These are phyloP conservation scores for Pythium phragmiticola DNA, from an alignment of 352 stramenopile genomes.

Conservation along the genomic window DNA sequence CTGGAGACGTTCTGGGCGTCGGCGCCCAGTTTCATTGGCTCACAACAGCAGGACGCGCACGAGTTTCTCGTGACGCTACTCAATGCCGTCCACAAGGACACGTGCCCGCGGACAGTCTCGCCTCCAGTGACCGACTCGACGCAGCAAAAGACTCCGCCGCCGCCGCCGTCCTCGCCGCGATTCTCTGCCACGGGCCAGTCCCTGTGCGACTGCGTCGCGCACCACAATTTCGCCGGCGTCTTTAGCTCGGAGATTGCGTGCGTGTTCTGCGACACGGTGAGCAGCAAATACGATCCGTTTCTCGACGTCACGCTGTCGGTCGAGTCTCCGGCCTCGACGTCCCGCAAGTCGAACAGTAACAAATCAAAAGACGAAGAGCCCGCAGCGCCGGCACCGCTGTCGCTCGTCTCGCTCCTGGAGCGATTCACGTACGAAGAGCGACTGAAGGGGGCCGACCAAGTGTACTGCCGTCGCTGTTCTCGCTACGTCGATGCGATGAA, in stretches of 20 bases:
- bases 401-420: constrained; percentile 38
- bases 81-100: constrained; percentile 60
- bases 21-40: constrained; percentile 51
- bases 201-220: constrained; percentile 69
- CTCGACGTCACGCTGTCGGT: constrained; percentile 71
- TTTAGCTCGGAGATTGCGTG: constrained; percentile 60
- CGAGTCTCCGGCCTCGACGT: constrained; percentile 22
- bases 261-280: constrained; percentile 47
- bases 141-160: neutral
- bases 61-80: constrained; percentile 70
- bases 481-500: constrained; percentile 64
- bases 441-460: constrained; percentile 54
- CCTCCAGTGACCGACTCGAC: neutral
- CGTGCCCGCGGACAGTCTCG: constrained; percentile 32
- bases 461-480: constrained; percentile 57
- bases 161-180: constrained; percentile 37
- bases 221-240: constrained; percentile 71
- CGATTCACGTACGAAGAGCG: constrained; percentile 57
- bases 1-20: constrained; percentile 60
- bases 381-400: constrained; percentile 12
- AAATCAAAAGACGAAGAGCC: constrained; percentile 1
- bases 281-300: constrained; percentile 67
- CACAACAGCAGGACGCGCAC: constrained; percentile 75
- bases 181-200: constrained; percentile 57
- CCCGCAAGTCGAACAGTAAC: constrained; percentile 11